phyloP scores from a whole-genome alignment of 2,329 filamentous ascomycete species.

The Paracamarosporium sp. region DNA sequence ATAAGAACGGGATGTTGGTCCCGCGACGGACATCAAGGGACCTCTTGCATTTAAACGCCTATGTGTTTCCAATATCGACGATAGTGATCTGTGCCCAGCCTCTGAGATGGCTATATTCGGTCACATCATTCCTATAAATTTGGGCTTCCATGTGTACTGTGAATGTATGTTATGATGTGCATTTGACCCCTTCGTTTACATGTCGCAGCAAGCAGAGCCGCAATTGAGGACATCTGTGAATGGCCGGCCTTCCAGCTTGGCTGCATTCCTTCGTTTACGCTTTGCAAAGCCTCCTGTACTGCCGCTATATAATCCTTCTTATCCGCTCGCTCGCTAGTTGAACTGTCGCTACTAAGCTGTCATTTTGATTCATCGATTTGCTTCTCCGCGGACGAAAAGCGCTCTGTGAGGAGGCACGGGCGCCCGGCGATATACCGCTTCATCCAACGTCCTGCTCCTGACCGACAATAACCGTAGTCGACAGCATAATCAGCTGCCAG shows the following conservation, averaged over 20 bases:
- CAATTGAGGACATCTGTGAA: not conserved
- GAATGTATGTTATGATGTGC: not conserved
- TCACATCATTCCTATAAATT: too few relatives aligned
- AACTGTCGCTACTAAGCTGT: not conserved
- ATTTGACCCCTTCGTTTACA: not conserved
- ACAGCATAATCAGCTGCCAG: too few relatives aligned
- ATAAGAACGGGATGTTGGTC: not conserved
- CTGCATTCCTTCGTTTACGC: slow-evolving; percentile 1
- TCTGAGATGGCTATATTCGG: not conserved
- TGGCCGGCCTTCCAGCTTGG: not conserved
- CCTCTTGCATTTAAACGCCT: not conserved
- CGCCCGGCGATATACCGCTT: too few relatives aligned
- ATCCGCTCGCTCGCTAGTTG: not conserved
- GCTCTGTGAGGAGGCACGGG: too few relatives aligned
- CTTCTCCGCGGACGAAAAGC: not conserved
- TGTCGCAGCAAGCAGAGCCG: not conserved
- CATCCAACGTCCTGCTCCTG: too few relatives aligned
- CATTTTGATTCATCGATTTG: not conserved
- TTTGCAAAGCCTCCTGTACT: not conserved
- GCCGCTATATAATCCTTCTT: not conserved
- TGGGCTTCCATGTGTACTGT: not conserved
- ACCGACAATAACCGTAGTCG: too few relatives aligned
- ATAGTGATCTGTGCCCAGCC: too few relatives aligned
- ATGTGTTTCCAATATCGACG: not conserved
- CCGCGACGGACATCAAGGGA: not conserved